These are phyloP conservation scores for Coniophora puteana DNA, from an alignment of 1,284 basidiomycete genomes.

Conservation along the genomic window DNA sequence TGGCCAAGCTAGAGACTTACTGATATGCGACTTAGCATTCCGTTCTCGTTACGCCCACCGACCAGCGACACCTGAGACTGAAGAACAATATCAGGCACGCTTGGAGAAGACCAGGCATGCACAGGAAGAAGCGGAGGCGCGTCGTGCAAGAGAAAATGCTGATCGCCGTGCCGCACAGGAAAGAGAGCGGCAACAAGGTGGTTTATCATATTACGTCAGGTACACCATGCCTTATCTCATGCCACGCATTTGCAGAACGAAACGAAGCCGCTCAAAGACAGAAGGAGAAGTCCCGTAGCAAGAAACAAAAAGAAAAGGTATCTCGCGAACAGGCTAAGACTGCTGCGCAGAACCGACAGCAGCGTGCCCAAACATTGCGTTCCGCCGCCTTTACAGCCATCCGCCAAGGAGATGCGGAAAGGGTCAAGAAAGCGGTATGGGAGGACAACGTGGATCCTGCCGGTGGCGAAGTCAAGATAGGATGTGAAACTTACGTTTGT, in stretches of 20 bases:
- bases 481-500: constrained; percentile 50
- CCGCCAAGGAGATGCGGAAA: constrained; percentile 43
- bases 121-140: constrained; percentile 48
- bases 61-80: constrained; percentile 34
- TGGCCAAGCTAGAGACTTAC: constrained; percentile 9
- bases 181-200: constrained; percentile 52
- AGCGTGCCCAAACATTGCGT: constrained; percentile 50
- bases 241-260: constrained; percentile 36
- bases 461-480: constrained; percentile 60
- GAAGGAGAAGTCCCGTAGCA: constrained; percentile 47
- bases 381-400: constrained; percentile 63
- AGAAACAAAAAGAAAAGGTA: constrained; percentile 50
- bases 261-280: constrained; percentile 54
- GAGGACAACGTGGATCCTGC: constrained; percentile 66
- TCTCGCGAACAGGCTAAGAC: constrained; percentile 49
- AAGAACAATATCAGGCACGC: constrained; percentile 47
- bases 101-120: constrained; percentile 47
- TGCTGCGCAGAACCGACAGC: constrained; percentile 40
- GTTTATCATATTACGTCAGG: constrained; percentile 10
- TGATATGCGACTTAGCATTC: no score
- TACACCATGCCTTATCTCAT: constrained; percentile 7
- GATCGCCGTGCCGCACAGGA: constrained; percentile 42
- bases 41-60: constrained; percentile 14
- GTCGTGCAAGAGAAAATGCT: constrained; percentile 42
- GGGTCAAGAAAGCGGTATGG: constrained; percentile 62